phyloP scores from a whole-genome alignment of 352 stramenopile genomes.

The Phytopythium helicoides region DNA sequence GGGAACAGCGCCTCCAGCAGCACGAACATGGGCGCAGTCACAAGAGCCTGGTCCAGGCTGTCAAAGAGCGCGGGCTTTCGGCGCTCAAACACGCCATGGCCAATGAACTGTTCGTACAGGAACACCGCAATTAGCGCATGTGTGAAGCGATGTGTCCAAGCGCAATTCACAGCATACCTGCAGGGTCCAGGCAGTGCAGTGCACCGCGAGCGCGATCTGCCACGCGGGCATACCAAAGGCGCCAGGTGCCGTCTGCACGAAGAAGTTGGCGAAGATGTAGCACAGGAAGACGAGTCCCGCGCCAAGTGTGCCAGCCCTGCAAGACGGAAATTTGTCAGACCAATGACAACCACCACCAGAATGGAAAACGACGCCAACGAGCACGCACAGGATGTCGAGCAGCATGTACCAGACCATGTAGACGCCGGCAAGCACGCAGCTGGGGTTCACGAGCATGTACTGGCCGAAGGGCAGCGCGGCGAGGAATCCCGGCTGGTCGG shows the following conservation, averaged over 20 bases:
- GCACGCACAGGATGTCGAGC: conserved; percentile 48
- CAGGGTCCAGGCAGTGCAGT: conserved; percentile 64
- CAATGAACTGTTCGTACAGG: too few relatives aligned
- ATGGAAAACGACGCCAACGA: background rate
- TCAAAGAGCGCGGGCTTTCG: conserved; percentile 85
- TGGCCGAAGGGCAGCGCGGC: conserved; percentile 33
- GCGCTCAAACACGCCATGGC: conserved; percentile 84
- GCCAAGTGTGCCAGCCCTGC: conserved; percentile 51
- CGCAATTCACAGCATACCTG: too few relatives aligned
- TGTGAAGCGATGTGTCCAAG: too few relatives aligned
- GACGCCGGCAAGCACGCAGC: conserved; percentile 48
- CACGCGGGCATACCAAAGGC: conserved; percentile 44
- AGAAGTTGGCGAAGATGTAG: conserved; percentile 68
- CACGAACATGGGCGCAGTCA: conserved; percentile 89
- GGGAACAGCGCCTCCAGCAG: conserved; percentile 80
- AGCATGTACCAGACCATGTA: conserved; percentile 87
- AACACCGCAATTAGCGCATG: too few relatives aligned
- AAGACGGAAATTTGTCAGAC: too few relatives aligned
- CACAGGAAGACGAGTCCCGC: conserved; percentile 45
- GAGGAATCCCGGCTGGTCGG: conserved; percentile 24
- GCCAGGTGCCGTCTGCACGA: conserved; percentile 31
- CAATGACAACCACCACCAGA: too few relatives aligned
- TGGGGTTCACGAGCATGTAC: conserved; percentile 66
- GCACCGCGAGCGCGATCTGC: conserved; percentile 54
- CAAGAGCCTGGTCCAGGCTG: conserved; percentile 78